Evolutionary conservation across 1,284 basidiomycete genomes (phyloP).

Genomic region (Xerocomus tenax): DNA sequence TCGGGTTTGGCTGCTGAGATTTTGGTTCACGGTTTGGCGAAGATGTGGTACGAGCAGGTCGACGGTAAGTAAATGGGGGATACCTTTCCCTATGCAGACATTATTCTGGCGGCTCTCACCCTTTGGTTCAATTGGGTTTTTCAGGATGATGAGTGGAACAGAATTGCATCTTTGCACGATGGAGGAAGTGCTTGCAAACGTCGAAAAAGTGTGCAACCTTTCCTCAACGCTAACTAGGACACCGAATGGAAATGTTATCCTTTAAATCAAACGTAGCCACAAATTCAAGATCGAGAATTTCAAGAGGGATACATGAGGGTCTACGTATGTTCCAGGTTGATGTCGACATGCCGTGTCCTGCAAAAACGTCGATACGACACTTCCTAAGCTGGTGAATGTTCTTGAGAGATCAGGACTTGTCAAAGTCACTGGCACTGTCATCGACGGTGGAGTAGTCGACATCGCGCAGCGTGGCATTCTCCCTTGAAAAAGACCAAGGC

Average conservation of each 20-base stretch:
- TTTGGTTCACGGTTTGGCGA: conserved; percentile 10
- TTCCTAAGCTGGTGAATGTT: conserved; percentile 41
- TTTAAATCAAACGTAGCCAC: no score
- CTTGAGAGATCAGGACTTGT: conserved; percentile 40
- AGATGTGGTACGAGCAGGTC: conserved; percentile 16
- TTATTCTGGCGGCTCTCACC: conserved; percentile 15
- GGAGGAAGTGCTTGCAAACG: conserved; percentile 19
- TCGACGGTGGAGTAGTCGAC: conserved; percentile 35
- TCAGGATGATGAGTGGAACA: conserved; percentile 24
- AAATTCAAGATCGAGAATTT: no score
- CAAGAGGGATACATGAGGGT: neutral
- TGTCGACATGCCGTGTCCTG: conserved; percentile 46
- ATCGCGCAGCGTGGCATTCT: conserved; percentile 46
- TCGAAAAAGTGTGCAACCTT: conserved; percentile 22
- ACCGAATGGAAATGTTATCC: no score
- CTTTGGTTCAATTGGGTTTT: conserved; percentile 17
- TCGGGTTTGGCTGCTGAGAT: conserved; percentile 13
- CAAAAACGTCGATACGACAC: conserved; percentile 41
- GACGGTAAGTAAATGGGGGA: conserved; percentile 23
- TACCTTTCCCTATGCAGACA: conserved; percentile 28
- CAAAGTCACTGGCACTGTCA: conserved; percentile 44
- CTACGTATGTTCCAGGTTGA: conserved; percentile 36
- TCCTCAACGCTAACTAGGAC: neutral
- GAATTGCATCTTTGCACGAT: conserved; percentile 17
- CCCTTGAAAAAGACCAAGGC: conserved; percentile 22